Percentiles rank a stretch among this genome's conserved stretches.
These are phyloP conservation scores for Tricholoma sp. DNA, from an alignment of 768 basidiomycete genomes.

Conservation along the genomic window DNA sequence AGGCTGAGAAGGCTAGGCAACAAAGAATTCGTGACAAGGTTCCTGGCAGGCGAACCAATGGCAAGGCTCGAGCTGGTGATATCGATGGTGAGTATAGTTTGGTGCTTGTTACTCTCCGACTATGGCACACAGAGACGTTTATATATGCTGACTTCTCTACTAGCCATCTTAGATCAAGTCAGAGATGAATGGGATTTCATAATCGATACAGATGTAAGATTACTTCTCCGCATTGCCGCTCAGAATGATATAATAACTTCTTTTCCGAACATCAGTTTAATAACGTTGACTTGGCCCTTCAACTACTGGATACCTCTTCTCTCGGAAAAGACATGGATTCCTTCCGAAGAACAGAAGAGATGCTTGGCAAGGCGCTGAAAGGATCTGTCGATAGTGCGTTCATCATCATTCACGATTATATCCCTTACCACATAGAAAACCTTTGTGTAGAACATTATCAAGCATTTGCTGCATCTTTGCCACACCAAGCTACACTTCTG, in stretches of 20 bases:
- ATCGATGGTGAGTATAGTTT: slow-evolving; percentile 65
- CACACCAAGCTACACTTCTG: slow-evolving; percentile 80
- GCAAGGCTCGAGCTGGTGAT: slow-evolving; percentile 65
- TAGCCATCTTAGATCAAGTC: slow-evolving; percentile 83
- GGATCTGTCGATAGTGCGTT: slow-evolving; percentile 84
- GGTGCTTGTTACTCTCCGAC: background rate
- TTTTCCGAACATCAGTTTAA: slow-evolving; percentile 60
- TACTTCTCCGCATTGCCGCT: slow-evolving; percentile 1
- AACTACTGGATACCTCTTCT: slow-evolving; percentile 76
- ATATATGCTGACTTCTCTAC: slow-evolving; percentile 1
- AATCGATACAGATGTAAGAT: slow-evolving; percentile 69
- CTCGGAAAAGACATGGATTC: slow-evolving; percentile 71
- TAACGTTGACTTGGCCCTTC: slow-evolving; percentile 87
- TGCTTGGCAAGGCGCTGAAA: slow-evolving; percentile 76
- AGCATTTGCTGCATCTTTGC: slow-evolving; percentile 90
- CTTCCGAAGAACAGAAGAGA: slow-evolving; percentile 69
- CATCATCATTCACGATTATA: background rate
- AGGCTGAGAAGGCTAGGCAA: slow-evolving; percentile 62
- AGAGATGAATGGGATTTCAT: slow-evolving; percentile 89
- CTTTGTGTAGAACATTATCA: slow-evolving; percentile 72
- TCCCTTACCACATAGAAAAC: background rate
- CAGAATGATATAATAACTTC: background rate
- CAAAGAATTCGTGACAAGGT: slow-evolving; percentile 65
- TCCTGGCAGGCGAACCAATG: slow-evolving; percentile 48
- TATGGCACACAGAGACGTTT: slow-evolving; percentile 1